phyloP scores from a whole-genome alignment of 2,329 filamentous ascomycete genomes.

The Xylaria hypoxylon region DNA sequence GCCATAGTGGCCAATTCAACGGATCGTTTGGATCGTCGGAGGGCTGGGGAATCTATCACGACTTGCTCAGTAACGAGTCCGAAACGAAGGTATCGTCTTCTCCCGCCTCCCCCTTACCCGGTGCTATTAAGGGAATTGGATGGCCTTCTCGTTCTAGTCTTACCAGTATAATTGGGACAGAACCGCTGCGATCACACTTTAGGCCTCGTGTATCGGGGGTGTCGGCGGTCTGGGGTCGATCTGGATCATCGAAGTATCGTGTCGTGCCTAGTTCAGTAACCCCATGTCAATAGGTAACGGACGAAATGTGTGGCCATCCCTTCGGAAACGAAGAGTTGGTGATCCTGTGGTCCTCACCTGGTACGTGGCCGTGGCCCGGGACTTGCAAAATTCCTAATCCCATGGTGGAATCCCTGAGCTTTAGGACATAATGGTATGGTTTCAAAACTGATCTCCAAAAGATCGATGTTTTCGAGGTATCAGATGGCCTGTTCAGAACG shows the following conservation, averaged over 20 bases:
- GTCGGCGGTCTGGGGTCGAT: slow-evolving; percentile 53
- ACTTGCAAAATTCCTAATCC: slow-evolving; percentile 79
- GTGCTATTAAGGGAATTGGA: too few relatives aligned
- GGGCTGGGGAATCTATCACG: slow-evolving; percentile 77
- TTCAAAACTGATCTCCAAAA: slow-evolving; percentile 12
- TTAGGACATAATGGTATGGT: slow-evolving; percentile 16
- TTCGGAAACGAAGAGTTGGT: background rate
- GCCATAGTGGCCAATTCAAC: slow-evolving; percentile 86
- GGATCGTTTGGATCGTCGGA: slow-evolving; percentile 93
- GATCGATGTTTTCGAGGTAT: background rate
- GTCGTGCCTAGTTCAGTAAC: slow-evolving; percentile 64
- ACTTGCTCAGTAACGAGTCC: slow-evolving; percentile 23
- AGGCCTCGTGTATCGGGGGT: slow-evolving; percentile 60
- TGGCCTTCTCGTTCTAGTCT: slow-evolving; percentile 29
- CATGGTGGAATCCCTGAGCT: slow-evolving; percentile 57
- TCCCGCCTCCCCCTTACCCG: background rate
- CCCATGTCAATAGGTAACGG: slow-evolving; percentile 18
- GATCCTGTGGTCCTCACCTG: slow-evolving; percentile 65
- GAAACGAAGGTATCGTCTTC: background rate
- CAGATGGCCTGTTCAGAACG: background rate
- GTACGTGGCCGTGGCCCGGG: slow-evolving; percentile 77
- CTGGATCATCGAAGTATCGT: slow-evolving; percentile 71
- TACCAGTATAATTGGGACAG: slow-evolving; percentile 80
- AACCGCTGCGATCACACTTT: slow-evolving; percentile 78
- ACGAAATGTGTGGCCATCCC: background rate